These are phyloP conservation scores for Schizothecium vesticola DNA, from an alignment of 495 filamentous ascomycete species.

Conservation along the genomic window DNA sequence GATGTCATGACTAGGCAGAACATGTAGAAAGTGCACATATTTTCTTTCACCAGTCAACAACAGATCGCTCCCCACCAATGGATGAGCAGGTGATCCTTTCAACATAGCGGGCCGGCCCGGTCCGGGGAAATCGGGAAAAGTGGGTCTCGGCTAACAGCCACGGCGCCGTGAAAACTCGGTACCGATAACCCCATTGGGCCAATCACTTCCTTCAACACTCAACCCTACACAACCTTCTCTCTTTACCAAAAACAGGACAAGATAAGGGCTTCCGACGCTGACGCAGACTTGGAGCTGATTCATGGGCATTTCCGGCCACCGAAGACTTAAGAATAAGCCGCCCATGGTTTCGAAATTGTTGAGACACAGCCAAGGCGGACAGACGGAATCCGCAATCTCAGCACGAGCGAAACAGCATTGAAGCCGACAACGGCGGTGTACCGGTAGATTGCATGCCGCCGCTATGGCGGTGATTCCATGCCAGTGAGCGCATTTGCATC, in stretches of 20 bases:
- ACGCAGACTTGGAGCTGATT: not conserved
- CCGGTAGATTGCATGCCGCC: not conserved
- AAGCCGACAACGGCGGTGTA: not conserved
- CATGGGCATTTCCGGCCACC: not conserved
- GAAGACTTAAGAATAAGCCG: not conserved
- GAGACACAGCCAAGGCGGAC: not conserved
- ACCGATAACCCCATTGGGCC: not conserved
- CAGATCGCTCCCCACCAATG: not conserved
- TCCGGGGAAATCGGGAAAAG: not conserved
- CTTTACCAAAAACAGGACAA: not conserved
- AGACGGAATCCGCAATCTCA: not conserved
- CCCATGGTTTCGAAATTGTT: not conserved
- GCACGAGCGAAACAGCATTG: not conserved
- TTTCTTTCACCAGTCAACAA: not conserved
- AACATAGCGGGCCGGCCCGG: no score
- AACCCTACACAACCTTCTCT: not conserved
- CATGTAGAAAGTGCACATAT: not conserved
- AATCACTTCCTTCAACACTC: not conserved
- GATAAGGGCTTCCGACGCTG: not conserved
- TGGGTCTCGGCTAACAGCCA: not conserved
- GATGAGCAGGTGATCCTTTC: not conserved
- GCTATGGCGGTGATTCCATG: not conserved
- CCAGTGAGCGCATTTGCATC: not conserved
- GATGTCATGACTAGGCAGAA: not conserved
- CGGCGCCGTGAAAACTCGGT: not conserved